Evolutionary conservation across 768 basidiomycete genomes (phyloP).

Genomic region (Imleria badia): DNA sequence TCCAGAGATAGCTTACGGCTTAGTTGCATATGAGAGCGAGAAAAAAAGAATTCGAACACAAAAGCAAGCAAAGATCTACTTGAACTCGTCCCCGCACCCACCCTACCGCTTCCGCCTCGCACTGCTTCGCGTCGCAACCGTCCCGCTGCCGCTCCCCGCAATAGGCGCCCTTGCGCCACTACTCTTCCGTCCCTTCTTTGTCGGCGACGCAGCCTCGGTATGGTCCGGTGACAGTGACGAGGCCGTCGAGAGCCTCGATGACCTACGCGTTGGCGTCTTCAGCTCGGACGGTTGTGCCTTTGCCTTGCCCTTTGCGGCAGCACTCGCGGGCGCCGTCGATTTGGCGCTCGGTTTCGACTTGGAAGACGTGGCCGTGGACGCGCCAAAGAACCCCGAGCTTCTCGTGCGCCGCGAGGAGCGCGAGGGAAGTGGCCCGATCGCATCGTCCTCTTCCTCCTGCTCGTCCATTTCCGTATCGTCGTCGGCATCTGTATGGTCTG

Average conservation of each 20-base stretch:
- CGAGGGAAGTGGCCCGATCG: conserved; percentile 34
- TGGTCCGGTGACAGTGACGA: conserved; percentile 35
- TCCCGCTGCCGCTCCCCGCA: conserved; percentile 8
- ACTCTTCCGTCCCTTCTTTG: conserved; percentile 24
- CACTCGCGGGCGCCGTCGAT: background rate
- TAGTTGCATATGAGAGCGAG: background rate
- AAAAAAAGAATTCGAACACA: background rate
- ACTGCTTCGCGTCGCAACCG: conserved; percentile 27
- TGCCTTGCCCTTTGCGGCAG: conserved; percentile 14
- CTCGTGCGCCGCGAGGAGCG: conserved; percentile 22
- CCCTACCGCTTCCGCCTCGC: conserved; percentile 32
- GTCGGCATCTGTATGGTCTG: conserved; percentile 25
- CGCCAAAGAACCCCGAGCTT: conserved; percentile 10
- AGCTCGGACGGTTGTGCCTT: conserved; percentile 19
- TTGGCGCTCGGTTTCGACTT: conserved; percentile 12
- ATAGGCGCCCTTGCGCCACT: conserved; percentile 10
- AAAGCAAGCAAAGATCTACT: conserved; percentile 1
- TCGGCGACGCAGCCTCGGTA: conserved; percentile 24
- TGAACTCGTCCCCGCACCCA: background rate
- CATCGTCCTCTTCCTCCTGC: conserved; percentile 36
- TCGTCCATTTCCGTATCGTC: conserved; percentile 24
- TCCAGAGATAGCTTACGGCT: background rate
- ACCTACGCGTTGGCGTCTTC: conserved; percentile 34
- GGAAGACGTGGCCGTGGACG: conserved; percentile 5
- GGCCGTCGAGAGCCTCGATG: conserved; percentile 38